phyloP scores from a whole-genome alignment of 2,329 filamentous ascomycete species.

The Nigrospora osmanthi region DNA sequence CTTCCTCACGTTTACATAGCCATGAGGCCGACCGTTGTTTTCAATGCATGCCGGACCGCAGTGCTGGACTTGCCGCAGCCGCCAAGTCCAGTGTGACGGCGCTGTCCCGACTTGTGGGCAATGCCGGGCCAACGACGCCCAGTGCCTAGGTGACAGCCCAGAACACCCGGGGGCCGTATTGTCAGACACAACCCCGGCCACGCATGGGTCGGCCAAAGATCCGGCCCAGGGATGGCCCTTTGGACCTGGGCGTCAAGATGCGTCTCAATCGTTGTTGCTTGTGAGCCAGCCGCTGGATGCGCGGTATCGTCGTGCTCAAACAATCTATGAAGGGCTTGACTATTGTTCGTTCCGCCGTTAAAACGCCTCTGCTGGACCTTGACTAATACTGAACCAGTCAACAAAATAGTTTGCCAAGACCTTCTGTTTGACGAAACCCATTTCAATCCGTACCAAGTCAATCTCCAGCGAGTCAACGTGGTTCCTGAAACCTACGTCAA shows the following conservation, averaged over 20 bases:
- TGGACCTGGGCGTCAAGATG: not conserved
- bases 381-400: conserved; percentile 1
- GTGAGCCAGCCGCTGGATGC: not conserved
- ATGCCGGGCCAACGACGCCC: not conserved
- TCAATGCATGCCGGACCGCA: conserved; percentile 4
- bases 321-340: conserved; percentile 6
- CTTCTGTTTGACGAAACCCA: conserved; percentile 4
- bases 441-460: conserved; percentile 6
- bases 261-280: not conserved
- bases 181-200: not conserved
- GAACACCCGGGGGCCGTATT: not conserved
- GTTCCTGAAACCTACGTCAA: conserved; percentile 6
- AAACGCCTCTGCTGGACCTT: not conserved
- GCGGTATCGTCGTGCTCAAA: conserved; percentile 4
- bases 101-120: conserved; percentile 1
- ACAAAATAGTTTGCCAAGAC: conserved; percentile 5
- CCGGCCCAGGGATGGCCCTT: not conserved
- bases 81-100: conserved; percentile 4
- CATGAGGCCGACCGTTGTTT: conserved; percentile 2
- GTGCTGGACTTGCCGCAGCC: conserved; percentile 5
- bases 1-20: not conserved
- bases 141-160: conserved; percentile 2
- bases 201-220: not conserved
- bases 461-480: conserved; percentile 1
- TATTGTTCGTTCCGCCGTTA: conserved; percentile 3